Conservation (phyloP, 2,329 filamentous ascomycete species). For the Fusarium continuum region DNA sequence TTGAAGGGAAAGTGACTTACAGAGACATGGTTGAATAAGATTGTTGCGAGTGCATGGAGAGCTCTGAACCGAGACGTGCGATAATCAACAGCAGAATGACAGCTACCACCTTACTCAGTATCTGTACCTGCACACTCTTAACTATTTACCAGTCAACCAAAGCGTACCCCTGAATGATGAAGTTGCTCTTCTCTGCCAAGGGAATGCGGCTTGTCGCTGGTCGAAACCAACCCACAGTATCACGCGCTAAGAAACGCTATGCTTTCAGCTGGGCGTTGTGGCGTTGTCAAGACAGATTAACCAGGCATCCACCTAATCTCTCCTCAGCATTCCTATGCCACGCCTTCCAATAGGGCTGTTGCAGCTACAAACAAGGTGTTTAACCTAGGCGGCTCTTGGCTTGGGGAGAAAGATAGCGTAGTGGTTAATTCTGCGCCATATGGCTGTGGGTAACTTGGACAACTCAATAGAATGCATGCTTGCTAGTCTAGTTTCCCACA, state of each 20-base stretch:
- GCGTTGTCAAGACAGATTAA: constrained; percentile 30
- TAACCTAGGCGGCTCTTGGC: background rate
- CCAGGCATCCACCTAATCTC: constrained; percentile 3
- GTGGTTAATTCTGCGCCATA: background rate
- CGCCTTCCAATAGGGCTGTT: background rate
- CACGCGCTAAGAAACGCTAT: constrained; percentile 31
- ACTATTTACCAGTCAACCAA: background rate
- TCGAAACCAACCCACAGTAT: background rate
- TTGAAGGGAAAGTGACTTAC: background rate
- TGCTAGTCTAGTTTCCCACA: background rate
- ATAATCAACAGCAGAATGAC: background rate
- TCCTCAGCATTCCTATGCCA: background rate
- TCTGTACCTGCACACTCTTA: background rate
- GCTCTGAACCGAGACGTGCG: background rate
- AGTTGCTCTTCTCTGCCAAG: background rate
- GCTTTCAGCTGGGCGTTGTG: constrained; percentile 40
- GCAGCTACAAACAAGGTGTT: background rate
- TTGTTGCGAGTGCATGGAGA: background rate
- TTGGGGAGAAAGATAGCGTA: background rate
- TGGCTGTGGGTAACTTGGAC: background rate
- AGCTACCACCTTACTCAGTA: background rate
- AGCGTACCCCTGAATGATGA: constrained; percentile 5
- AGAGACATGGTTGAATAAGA: background rate
- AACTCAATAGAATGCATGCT: background rate
- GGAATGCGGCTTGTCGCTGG: background rate